Evolutionary conservation across 495 filamentous ascomycete species (phyloP).

Genomic region (Tuber brumale): DNA sequence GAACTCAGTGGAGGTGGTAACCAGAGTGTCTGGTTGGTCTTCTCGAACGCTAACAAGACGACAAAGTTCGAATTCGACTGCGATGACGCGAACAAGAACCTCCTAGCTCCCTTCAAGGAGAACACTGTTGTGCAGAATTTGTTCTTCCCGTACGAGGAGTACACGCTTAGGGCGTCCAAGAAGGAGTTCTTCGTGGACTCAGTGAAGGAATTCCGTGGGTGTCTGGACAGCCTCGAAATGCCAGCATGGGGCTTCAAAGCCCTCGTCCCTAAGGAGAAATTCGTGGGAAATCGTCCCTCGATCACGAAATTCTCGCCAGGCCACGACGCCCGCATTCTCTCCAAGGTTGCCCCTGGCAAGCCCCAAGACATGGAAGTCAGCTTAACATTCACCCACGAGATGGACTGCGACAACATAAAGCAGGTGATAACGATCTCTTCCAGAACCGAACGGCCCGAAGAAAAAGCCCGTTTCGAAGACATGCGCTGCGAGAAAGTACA

Average conservation of each 20-base stretch:
- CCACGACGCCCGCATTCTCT: slow-evolving; percentile 57
- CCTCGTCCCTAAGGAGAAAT: slow-evolving; percentile 54
- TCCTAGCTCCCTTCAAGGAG: slow-evolving; percentile 55
- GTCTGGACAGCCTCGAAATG: slow-evolving; percentile 51
- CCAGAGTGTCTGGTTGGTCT: slow-evolving; percentile 60
- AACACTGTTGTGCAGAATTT: slow-evolving; percentile 58
- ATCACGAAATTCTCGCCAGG: slow-evolving; percentile 61
- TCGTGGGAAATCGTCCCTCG: slow-evolving; percentile 53
- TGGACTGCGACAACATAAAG: slow-evolving; percentile 57
- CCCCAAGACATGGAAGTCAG: slow-evolving; percentile 49
- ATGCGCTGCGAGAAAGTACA: neutral
- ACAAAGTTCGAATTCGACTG: slow-evolving; percentile 60
- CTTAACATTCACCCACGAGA: slow-evolving; percentile 56
- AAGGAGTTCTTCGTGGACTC: slow-evolving; percentile 47
- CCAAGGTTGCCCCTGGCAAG: slow-evolving; percentile 46
- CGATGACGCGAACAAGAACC: slow-evolving; percentile 45
- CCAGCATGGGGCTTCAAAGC: slow-evolving; percentile 57
- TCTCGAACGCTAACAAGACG: slow-evolving; percentile 55
- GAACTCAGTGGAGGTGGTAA: slow-evolving; percentile 45
- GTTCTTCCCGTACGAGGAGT: slow-evolving; percentile 59
- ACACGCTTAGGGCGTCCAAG: slow-evolving; percentile 46
- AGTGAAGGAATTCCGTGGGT: slow-evolving; percentile 51
- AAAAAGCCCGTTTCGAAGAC: neutral
- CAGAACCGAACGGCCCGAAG: slow-evolving; percentile 43
- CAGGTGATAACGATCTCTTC: slow-evolving; percentile 52